Evolutionary conservation across 768 basidiomycete genomes (phyloP), one percentile per base, ranked within the genome.

Genomic region (Amanita brunnescens): DNA sequence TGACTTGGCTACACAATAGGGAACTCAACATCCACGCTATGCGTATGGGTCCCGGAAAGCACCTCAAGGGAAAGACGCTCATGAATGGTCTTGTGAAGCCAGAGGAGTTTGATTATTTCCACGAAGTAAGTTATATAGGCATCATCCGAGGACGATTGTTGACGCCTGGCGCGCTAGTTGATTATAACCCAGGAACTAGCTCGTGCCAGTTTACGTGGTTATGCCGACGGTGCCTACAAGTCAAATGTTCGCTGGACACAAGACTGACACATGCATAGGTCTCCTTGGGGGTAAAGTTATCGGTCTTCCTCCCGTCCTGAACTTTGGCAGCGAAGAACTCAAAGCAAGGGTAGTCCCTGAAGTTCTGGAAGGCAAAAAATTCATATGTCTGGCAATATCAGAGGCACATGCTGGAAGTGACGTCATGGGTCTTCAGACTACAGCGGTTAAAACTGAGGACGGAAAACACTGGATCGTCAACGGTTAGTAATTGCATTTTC

Each of bases 11-110:
- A 76, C 65, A 14, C 20, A 23, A 18, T 44, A 85, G 83, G 20
- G 81, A 76, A 29, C 33, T 80, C 33, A 81, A 91, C 58, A 57
- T 96, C 41, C 86, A 91, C 61, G 87, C 91, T 12, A 96, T 98
- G 94, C 81, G 92, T 26, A 68, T 94, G 70, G 95, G 95, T 18
- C 95, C 95, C 7, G 92, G 91, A 18, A 91, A 92, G 64, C 93
- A 97, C 60, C 77, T 98, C 9, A 75, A 85, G 63, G 94, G 94
- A 4, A 76, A 80, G 13, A 77, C 68, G 9, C 71, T 99, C n/a
- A 83, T 92, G 76, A 80, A 78, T 48, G 94, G 91, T 1, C 62
- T 85, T 6, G 85, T 96, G 40, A 81, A 78, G 56, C 88, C 91
- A 2, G 91, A 94, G 64, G 82, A 85, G 64, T 94, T 85, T 57